phyloP scores from a whole-genome alignment of 768 basidiomycete species.

The Boletus tomentosulus region DNA sequence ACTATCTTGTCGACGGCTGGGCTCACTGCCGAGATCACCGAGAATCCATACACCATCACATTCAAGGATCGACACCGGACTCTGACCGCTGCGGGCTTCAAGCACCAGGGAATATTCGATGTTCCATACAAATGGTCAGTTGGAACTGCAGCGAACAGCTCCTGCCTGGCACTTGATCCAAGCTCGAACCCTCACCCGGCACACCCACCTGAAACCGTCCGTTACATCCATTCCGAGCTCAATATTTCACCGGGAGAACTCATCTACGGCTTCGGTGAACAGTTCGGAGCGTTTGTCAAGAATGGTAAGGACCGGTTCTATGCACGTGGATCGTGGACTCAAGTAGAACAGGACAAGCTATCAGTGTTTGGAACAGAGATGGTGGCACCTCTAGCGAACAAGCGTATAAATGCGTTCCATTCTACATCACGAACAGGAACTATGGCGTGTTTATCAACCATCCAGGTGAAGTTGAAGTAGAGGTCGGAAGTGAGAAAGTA shows the following conservation, averaged over 20 bases:
- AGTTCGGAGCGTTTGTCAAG: slow-evolving; percentile 72
- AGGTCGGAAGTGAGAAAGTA: slow-evolving; percentile 65
- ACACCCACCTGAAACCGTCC: slow-evolving; percentile 38
- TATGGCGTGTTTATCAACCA: slow-evolving; percentile 79
- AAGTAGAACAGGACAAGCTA: slow-evolving; percentile 42
- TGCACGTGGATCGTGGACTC: slow-evolving; percentile 15
- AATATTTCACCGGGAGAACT: slow-evolving; percentile 66
- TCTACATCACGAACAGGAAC: slow-evolving; percentile 64
- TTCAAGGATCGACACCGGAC: slow-evolving; percentile 44
- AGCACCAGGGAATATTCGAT: slow-evolving; percentile 53
- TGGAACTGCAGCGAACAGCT: slow-evolving; percentile 48
- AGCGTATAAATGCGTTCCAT: slow-evolving; percentile 64
- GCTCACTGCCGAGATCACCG: slow-evolving; percentile 48
- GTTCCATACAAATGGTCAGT: slow-evolving; percentile 54
- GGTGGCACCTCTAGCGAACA: slow-evolving; percentile 70
- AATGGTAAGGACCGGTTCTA: slow-evolving; percentile 48
- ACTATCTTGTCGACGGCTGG: slow-evolving; percentile 43
- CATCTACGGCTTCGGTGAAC: slow-evolving; percentile 72
- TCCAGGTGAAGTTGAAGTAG: slow-evolving; percentile 71
- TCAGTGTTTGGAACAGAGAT: slow-evolving; percentile 71
- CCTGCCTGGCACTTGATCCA: slow-evolving; percentile 53
- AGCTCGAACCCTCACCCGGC: slow-evolving; percentile 53
- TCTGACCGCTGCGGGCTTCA: slow-evolving; percentile 40
- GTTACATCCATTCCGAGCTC: slow-evolving; percentile 55
- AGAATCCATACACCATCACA: slow-evolving; percentile 59